Evolutionary conservation across 768 basidiomycete genomes (phyloP), one percentile per base, ranked within the genome.

Genomic region (Podaxis sp.): DNA sequence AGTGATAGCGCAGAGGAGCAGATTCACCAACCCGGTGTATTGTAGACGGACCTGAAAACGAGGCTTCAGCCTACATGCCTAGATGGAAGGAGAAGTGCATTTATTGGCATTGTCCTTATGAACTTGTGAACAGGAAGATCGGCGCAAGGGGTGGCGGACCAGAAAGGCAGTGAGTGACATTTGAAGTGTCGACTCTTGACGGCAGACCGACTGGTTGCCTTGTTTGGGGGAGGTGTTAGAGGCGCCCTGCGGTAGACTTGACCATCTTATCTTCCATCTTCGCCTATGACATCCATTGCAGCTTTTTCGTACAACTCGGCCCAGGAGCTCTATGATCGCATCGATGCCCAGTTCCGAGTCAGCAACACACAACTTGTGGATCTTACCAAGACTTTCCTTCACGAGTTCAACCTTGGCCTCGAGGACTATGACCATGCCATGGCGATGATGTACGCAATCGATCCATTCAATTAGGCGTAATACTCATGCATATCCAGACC

Each of bases 361-460:
- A 73, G 78, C 46, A 76, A 83, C 25, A 79, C 86, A 36, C 71
- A 73, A 55, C 85, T 98, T 59, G 70, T 83, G 51, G 74, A 81
- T 54, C 89, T 98, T 72, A 87, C 92, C 9, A 75, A 81, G 38
- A 83, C 88, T 28, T 98, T 98, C 73, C 79, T 95, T 36, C 77
- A 82, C 57, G 95, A 98, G 69, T 87, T 94, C 68, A 78, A 80
- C 36, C 68, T 83, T 6, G 97, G 97, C 13, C 76, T 99, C 16
- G 72, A 77, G 2, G 76, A 75, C 65, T 94, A 94, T 76, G 85
- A 84, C 37, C 83, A 89, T 48, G 78, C 89, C 42, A 90, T 96
- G 87, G 93, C 95, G 5, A 97, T 98, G 92, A 94, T 98, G 87
- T 91, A 65, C 59, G 85, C 21, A 42, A 35, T 16, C 48, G 44